Evolutionary conservation across 225 moss, liverwort and hornwort species (phyloP).

Genomic region (Physcomitrium patens): DNA sequence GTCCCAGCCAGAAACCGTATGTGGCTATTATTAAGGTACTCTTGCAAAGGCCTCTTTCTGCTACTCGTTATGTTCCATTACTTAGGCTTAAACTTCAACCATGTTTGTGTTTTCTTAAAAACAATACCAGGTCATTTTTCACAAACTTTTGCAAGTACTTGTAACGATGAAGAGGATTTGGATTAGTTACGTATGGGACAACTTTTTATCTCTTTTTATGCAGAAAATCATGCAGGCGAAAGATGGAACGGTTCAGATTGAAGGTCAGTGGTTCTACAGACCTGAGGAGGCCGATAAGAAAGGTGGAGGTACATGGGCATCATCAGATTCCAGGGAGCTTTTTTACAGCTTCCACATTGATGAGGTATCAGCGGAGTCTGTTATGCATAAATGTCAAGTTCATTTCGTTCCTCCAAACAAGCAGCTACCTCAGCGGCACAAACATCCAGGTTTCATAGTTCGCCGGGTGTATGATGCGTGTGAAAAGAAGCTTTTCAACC

Average conservation of each 20-base stretch:
- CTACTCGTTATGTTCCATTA: neutral
- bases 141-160: neutral
- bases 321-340: conserved; percentile 64
- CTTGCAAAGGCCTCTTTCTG: neutral
- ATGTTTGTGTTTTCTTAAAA: neutral
- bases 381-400: conserved; percentile 69
- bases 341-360: conserved; percentile 78
- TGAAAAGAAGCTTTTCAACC: conserved; percentile 61
- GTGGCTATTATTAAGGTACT: conserved; percentile 68
- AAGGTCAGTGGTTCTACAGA: conserved; percentile 73
- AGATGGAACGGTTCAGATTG: conserved; percentile 56
- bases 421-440: conserved; percentile 46
- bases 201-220: neutral
- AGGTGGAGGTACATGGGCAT: conserved; percentile 57
- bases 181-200: neutral
- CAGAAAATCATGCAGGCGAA: conserved; percentile 65
- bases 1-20: conserved; percentile 56
- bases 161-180: neutral
- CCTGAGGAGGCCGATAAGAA: conserved; percentile 74
- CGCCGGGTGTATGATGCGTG: conserved; percentile 68
- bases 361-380: conserved; percentile 67
- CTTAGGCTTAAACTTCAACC: neutral
- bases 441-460: conserved; percentile 67
- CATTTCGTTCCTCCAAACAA: conserved; percentile 69
- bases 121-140: too few species aligned